Evolutionary conservation across 1,284 basidiomycete species (phyloP).

Genomic region (Cutaneotrichosporon sp.): DNA sequence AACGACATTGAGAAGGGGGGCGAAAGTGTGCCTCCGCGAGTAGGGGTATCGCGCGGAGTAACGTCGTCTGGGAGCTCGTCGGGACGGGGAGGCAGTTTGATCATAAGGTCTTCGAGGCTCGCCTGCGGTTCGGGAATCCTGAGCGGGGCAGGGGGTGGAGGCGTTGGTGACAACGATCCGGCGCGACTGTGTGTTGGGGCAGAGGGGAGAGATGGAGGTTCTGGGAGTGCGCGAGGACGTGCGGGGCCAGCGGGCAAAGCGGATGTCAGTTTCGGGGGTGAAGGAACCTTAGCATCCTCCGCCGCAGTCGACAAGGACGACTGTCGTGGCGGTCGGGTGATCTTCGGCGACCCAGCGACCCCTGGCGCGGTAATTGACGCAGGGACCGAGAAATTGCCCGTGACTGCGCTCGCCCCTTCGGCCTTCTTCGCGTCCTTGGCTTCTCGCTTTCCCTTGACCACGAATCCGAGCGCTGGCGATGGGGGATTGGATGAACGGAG

Average conservation of each 20-base stretch:
- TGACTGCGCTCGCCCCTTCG: no score
- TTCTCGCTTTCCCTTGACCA: not conserved
- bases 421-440: not conserved
- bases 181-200: no score
- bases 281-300: not conserved
- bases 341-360: not conserved
- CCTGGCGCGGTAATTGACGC: not conserved
- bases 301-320: not conserved
- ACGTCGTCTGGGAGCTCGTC: slow-evolving; percentile 34
- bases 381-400: not conserved
- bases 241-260: not conserved
- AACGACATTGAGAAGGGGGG: slow-evolving; percentile 15
- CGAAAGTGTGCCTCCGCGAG: slow-evolving; percentile 12
- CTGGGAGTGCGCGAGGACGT: not conserved
- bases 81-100: slow-evolving; percentile 36
- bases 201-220: no score
- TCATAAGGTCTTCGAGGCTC: not conserved
- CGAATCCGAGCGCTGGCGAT: not conserved
- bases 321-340: not conserved
- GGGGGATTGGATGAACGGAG: not conserved
- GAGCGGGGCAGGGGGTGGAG: not conserved
- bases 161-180: not conserved
- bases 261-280: not conserved
- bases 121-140: slow-evolving; percentile 8
- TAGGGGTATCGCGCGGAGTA: not conserved